A percentile compares a stretch with the other conserved stretches of the same genome.
phyloP scores from a whole-genome alignment of 1,139 yeast species.

The Yamadazyma dendronema region DNA sequence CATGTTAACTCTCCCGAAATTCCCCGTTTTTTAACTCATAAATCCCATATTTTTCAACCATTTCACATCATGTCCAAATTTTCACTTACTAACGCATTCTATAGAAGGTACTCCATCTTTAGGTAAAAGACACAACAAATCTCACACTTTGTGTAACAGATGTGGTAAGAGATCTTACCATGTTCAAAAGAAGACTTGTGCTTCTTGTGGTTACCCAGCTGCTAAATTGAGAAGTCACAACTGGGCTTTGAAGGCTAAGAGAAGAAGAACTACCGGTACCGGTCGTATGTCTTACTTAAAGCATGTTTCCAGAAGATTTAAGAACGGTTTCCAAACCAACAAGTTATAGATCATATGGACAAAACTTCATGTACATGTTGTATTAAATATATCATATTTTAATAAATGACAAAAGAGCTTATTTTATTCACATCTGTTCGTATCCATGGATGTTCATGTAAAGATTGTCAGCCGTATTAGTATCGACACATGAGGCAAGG shows the following conservation, averaged over 20 bases:
- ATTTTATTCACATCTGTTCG: not conserved
- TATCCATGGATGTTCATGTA: conserved; percentile 57
- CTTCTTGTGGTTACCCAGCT: conserved; percentile 99
- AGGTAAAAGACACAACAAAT: conserved; percentile 99
- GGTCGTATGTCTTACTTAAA: conserved; percentile 99
- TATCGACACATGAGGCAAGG: conserved; percentile 65
- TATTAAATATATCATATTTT: conserved; percentile 4
- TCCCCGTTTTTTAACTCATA: too few species aligned
- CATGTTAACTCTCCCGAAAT: too few species aligned
- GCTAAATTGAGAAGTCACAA: conserved; percentile 98
- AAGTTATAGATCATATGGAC: conserved; percentile 12
- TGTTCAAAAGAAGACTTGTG: conserved; percentile 98
- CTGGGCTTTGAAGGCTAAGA: conserved; percentile 99
- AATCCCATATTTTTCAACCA: too few species aligned
- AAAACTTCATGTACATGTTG: not conserved
- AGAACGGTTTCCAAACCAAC: conserved; percentile 93
- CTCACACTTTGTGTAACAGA: conserved; percentile 99
- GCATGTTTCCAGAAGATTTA: conserved; percentile 96
- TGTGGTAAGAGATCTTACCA: conserved; percentile 99
- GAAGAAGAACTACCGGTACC: conserved; percentile 99
- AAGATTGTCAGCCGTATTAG: conserved; percentile 77
- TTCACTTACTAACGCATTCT: conserved; percentile 17
- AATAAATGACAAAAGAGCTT: conserved; percentile 6
- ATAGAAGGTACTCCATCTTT: conserved; percentile 99
- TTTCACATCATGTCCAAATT: too few species aligned